Evolutionary conservation across 495 filamentous ascomycete genomes (phyloP).

Genomic region (Xylaria venustula): DNA sequence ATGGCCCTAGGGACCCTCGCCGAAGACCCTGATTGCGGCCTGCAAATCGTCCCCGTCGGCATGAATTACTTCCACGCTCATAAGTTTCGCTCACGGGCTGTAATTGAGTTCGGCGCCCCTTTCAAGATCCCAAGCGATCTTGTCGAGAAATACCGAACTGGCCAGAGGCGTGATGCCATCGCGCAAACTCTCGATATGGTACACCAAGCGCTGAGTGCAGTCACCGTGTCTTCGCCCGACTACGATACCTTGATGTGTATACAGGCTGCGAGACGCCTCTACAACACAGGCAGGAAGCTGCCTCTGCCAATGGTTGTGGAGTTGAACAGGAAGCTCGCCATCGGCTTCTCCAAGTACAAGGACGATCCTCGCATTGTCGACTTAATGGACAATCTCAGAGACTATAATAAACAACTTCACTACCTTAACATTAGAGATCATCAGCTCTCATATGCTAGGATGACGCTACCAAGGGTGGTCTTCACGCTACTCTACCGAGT

Average conservation of each 20-base stretch:
- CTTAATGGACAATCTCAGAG: conserved; percentile 73
- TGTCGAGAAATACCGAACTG: conserved; percentile 80
- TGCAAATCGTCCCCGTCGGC: conserved; percentile 98
- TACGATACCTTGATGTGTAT: conserved; percentile 98
- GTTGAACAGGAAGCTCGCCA: conserved; percentile 87
- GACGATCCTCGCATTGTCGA: conserved; percentile 81
- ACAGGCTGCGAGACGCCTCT: conserved; percentile 89
- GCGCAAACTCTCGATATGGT: conserved; percentile 79
- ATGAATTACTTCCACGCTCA: conserved; percentile 99
- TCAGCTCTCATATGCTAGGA: conserved; percentile 88
- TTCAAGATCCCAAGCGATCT: conserved; percentile 78
- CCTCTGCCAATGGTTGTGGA: conserved; percentile 94
- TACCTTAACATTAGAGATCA: conserved; percentile 88
- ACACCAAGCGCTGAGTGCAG: conserved; percentile 77
- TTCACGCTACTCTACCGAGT: conserved; percentile 78
- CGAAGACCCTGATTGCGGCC: conserved; percentile 81
- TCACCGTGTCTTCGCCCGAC: conserved; percentile 91
- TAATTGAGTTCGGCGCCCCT: conserved; percentile 91
- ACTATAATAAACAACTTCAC: conserved; percentile 86
- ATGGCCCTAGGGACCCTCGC: conserved; percentile 95
- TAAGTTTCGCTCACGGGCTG: conserved; percentile 95
- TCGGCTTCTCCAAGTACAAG: conserved; percentile 91
- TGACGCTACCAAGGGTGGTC: conserved; percentile 72
- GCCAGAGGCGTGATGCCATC: conserved; percentile 81
- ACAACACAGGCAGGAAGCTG: conserved; percentile 93